Base-by-base conservation (phyloP, 2,329 filamentous ascomycete species). In the Xylariaceae sp. region DNA sequence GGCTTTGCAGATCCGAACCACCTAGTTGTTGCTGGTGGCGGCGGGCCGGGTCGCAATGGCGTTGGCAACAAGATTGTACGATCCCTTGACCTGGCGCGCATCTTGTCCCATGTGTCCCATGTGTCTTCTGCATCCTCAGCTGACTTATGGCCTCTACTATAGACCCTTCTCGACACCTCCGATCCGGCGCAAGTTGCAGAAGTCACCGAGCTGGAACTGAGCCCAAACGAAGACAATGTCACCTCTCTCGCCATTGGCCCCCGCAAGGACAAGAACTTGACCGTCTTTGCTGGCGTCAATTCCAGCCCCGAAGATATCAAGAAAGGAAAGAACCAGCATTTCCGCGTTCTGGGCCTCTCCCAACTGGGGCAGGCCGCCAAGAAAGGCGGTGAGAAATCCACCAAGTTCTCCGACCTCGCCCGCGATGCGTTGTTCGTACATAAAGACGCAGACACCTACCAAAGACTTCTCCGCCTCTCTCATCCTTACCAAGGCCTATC, bases 51-150 rank as follows among this genome's bases (percentile, higher is more conserved):
- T 7, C 79, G 81, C 50, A 89, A 80, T 52, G 89, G 89, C 34
- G 87, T 95, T 17, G 81, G 83, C 42, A 95, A 95, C 71, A 89
- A 89, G 65, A 89, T 95, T 57, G 86, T 86, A 67, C 59, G 82
- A 31, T 19, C 9, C 31, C 9, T 12, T 8, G 12, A 18, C 19
- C 32, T 24, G 4, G n/a, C 4, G 12, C 26, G 26, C 37, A 16
- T 32, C 26, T n/a, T 15, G 15, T 13, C 15, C 6, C 13, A 35
- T 28, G 4, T 17, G n/a, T 19, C 34, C 34, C 34, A n/a, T n/a
- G n/a, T n/a, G n/a, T n/a, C n/a, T n/a, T n/a, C n/a, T n/a, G n/a
- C n/a, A n/a, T n/a, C 4, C 9, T 16, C 30, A 34, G 16, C 15
- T 31, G 28, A 34, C 19, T 9, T 31, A n/a, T 24, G 13, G 19